Base-by-base conservation (phyloP, 306 rosid genomes). In the Herpetospermum pedunculosum region DNA sequence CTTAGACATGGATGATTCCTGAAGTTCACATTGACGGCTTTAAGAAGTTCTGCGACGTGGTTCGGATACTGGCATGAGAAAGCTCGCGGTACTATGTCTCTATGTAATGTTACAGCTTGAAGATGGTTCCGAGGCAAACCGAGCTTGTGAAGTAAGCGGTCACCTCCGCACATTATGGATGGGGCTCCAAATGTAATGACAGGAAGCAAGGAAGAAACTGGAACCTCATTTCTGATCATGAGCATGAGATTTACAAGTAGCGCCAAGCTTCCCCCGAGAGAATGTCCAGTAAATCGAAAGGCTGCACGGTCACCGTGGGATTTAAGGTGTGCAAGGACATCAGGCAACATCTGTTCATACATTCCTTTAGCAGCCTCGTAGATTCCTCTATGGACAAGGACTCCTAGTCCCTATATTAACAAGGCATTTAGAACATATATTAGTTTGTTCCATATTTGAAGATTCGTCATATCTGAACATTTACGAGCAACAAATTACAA, bases 211-310 rank as follows among this genome's bases (percentile, higher is more conserved):
- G 96, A 85, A 59, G 99, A 83, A 23, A 78, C 41, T 5, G 95
- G 95, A 65, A 83, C 97, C 76, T 86, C 89, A 18, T 81, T 37
- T 76, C 97, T 86, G 77, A 91, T 85, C 72, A 94, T 74, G 59
- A 94, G 85, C 99, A 94, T 94, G 60, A 94, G 95, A 76, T 89
- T 94, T 80, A 91, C 86, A 3, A 94, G 84, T 25, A 89, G 76
- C 14, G 99, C 90, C 85, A 94, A 83, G 87, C 99, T 94, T 84
- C 99, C 99, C 57, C 99, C 99, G 19, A 94, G 94, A 44, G 99
- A 94, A 81, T 94, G 99, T 15, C 99, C 97, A 0, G 97, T 89
- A 91, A 87, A 94, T 32, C 96, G 95, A 52, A 94, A 85, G 65
- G 80, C 79, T 55, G 96, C 91, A 13, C 75, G 81, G 74, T 89